Percentiles rank a stretch among this genome's conserved stretches.
These are phyloP conservation scores for Exophiala calicioides DNA, from an alignment of 2,329 filamentous ascomycete genomes.

Conservation along the genomic window DNA sequence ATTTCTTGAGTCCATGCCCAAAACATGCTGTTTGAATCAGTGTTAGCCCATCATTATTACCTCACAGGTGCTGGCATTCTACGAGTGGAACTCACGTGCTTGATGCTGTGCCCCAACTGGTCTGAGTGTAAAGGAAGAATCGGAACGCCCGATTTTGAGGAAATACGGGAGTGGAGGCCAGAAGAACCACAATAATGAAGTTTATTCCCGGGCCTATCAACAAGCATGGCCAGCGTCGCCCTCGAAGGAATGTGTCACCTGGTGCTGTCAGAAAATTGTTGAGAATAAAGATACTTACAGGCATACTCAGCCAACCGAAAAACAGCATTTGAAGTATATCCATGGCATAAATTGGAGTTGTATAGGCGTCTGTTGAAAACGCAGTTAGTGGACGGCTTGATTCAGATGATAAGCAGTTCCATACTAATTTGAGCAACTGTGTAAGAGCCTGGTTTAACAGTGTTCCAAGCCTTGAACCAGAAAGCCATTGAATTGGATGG, in stretches of 20 bases:
- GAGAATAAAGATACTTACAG: too few relatives aligned
- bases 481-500: not conserved
- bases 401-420: too few relatives aligned
- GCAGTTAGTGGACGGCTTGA: too few relatives aligned
- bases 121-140: not conserved
- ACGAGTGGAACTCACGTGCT: not conserved
- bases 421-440: constrained; percentile 6
- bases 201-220: not conserved
- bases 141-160: not conserved
- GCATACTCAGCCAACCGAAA: too few relatives aligned
- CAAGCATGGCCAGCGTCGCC: constrained; percentile 1
- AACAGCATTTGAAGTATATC: too few relatives aligned
- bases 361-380: constrained; percentile 7
- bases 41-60: not conserved
- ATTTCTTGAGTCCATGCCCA: constrained; percentile 8
- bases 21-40: constrained; percentile 2
- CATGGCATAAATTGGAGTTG: constrained; percentile 2
- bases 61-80: not conserved
- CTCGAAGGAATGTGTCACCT: not conserved
- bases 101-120: not conserved
- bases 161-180: constrained; percentile 3
- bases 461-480: constrained; percentile 8
- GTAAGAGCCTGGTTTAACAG: constrained; percentile 1
- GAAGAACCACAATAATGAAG: not conserved
- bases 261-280: too few relatives aligned